Evolutionary conservation across 768 basidiomycete species (phyloP).

Genomic region (Lactarius vividus): DNA sequence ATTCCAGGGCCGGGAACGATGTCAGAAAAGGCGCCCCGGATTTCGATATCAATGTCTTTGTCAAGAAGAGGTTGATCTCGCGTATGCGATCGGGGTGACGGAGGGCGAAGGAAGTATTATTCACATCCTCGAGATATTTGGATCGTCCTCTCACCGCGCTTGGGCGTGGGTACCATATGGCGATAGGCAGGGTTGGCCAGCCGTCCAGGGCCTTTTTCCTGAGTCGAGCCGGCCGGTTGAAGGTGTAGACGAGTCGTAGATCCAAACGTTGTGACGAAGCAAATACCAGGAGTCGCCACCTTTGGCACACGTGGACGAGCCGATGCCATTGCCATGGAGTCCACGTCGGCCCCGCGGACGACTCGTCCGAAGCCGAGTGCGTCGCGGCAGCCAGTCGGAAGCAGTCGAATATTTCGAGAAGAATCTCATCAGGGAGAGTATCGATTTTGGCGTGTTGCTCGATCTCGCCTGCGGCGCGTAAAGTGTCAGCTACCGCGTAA

Average conservation of each 20-base stretch:
- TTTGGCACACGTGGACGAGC: conserved; percentile 1
- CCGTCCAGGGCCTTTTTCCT: not conserved
- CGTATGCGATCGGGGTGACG: conserved; percentile 1
- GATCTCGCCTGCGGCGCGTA: not conserved
- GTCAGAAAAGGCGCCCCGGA: not conserved
- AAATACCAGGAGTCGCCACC: not conserved
- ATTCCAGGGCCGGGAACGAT: conserved; percentile 5
- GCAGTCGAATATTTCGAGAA: not conserved
- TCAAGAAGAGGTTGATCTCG: conserved; percentile 6
- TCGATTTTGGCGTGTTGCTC: not conserved
- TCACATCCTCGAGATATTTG: not conserved
- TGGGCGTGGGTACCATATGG: conserved; percentile 3
- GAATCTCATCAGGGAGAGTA: not conserved
- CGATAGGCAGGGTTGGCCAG: conserved; percentile 14
- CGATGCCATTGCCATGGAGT: not conserved
- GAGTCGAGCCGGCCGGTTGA: not conserved
- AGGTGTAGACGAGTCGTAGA: not conserved
- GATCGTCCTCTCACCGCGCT: not conserved
- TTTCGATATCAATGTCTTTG: not conserved
- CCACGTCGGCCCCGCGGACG: not conserved
- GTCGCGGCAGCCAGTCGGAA: not conserved
- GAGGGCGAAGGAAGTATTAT: not conserved
- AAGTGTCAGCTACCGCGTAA: not conserved
- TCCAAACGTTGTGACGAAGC: not conserved
- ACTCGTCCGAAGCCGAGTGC: not conserved